Evolutionary conservation across 176 grass and related monocot species (phyloP).

Genomic region (Triticum urartu): DNA sequence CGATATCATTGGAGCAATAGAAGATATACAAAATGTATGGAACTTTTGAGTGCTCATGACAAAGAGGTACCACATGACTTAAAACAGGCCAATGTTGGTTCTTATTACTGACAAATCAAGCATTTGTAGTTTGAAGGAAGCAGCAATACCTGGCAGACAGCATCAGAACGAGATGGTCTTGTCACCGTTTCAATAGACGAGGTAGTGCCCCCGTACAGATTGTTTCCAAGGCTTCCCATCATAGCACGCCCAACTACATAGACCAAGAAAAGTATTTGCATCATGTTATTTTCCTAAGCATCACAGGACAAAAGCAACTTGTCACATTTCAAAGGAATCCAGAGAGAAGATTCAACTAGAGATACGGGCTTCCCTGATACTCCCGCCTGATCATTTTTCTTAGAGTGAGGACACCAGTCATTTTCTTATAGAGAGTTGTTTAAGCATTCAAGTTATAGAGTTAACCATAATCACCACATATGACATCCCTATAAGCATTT

Average conservation of each 20-base stretch:
- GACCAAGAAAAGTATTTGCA: constrained; percentile 9
- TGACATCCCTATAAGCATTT: no score
- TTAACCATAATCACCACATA: no score
- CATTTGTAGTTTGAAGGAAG: not conserved
- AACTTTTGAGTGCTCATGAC: not conserved
- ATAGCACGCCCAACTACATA: constrained; percentile 47
- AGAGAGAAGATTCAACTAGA: not conserved
- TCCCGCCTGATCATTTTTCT: not conserved
- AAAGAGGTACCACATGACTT: not conserved
- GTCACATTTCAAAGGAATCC: not conserved
- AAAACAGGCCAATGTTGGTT: not conserved
- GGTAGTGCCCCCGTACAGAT: constrained; percentile 41
- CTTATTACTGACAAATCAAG: not conserved
- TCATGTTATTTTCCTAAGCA: constrained; percentile 12
- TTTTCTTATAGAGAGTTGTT: no score
- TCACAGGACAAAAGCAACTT: not conserved
- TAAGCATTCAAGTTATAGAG: no score
- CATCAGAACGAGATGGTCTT: constrained; percentile 35
- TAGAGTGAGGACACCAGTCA: not conserved
- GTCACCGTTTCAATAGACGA: constrained; percentile 16
- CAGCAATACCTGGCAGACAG: constrained; percentile 52
- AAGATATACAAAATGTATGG: not conserved
- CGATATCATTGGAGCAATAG: not conserved
- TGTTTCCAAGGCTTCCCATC: constrained; percentile 56
- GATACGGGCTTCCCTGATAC: not conserved